A percentile compares a stretch with the other conserved stretches of the same genome.
Evolutionary conservation across 148 eudicot genomes (phyloP).

Genomic region (Arctostaphylos glauca): DNA sequence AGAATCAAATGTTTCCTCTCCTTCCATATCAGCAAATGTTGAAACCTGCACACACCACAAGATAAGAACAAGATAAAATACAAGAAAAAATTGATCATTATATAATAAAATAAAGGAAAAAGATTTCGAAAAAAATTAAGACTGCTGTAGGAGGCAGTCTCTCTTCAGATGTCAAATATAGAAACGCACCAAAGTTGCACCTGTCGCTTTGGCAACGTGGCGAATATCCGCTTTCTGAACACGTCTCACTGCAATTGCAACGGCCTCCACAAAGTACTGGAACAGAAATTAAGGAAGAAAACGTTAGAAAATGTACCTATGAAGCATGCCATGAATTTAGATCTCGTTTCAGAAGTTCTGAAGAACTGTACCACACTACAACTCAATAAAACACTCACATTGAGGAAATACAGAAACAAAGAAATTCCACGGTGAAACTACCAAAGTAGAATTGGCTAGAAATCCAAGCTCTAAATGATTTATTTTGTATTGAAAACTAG

Average conservation of each 20-base stretch:
- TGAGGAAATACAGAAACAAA: too few species aligned
- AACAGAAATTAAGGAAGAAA: slow-evolving; percentile 1
- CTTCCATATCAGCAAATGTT: slow-evolving; percentile 98
- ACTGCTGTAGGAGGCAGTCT: not conserved
- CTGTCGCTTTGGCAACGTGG: slow-evolving; percentile 96
- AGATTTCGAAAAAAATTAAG: not conserved
- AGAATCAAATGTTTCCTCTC: slow-evolving; percentile 95
- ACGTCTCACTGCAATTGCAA: slow-evolving; percentile 94
- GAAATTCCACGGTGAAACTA: too few species aligned
- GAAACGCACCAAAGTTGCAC: slow-evolving; percentile 74
- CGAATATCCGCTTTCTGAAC: slow-evolving; percentile 88
- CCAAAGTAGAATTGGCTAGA: too few species aligned
- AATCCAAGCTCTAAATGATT: too few species aligned
- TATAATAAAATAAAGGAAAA: not conserved
- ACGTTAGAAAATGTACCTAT: not conserved
- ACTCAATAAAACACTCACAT: too few species aligned
- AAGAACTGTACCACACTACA: not conserved
- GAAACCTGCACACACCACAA: slow-evolving; percentile 56
- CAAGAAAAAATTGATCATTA: not conserved
- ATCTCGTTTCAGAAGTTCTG: not conserved
- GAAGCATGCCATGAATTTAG: not conserved
- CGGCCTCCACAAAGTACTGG: slow-evolving; percentile 95
- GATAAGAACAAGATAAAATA: not conserved
- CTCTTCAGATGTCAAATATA: not conserved
- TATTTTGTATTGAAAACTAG: too few species aligned